Percentiles rank a stretch among this genome's conserved stretches.
phyloP scores from a whole-genome alignment of 495 filamentous ascomycete species.

The Penicillium herquei region DNA sequence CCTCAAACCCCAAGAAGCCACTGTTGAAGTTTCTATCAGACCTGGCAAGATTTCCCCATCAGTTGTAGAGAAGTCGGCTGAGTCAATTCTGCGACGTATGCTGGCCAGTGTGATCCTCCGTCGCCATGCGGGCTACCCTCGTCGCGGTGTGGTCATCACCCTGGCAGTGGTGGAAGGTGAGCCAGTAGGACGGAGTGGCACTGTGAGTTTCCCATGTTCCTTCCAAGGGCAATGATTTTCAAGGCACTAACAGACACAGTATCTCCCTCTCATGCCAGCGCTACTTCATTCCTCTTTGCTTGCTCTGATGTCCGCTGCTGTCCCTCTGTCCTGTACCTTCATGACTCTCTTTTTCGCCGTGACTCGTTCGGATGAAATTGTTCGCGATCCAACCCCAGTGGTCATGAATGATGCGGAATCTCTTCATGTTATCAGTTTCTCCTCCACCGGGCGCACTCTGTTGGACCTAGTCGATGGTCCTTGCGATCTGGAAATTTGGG shows the following conservation, averaged over 20 bases:
- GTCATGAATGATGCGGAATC: slow-evolving; percentile 59
- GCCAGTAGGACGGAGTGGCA: slow-evolving; percentile 65
- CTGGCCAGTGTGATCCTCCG: slow-evolving; percentile 34
- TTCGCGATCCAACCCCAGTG: slow-evolving; percentile 54
- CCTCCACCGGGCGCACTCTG: slow-evolving; percentile 69
- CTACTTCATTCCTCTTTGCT: slow-evolving; percentile 71
- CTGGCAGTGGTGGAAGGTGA: slow-evolving; percentile 45
- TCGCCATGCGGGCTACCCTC: slow-evolving; percentile 35
- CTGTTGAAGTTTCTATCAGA: slow-evolving; percentile 85
- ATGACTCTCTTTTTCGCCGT: slow-evolving; percentile 64
- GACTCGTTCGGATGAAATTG: slow-evolving; percentile 46
- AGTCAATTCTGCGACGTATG: slow-evolving; percentile 30
- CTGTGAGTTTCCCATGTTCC: slow-evolving; percentile 50
- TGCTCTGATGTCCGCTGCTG: slow-evolving; percentile 71
- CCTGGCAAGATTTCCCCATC: slow-evolving; percentile 64
- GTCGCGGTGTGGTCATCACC: slow-evolving; percentile 44
- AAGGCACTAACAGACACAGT: slow-evolving; percentile 46
- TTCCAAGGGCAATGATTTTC: no score
- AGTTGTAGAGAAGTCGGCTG: slow-evolving; percentile 67
- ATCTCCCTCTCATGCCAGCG: slow-evolving; percentile 69
- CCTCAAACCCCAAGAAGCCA: slow-evolving; percentile 84
- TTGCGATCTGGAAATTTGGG: slow-evolving; percentile 78
- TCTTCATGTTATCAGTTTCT: slow-evolving; percentile 76
- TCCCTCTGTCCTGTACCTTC: slow-evolving; percentile 70
- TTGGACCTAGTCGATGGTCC: slow-evolving; percentile 77